Conservation (phyloP, 306 rosid species). For the Ceratonia siliqua region DNA sequence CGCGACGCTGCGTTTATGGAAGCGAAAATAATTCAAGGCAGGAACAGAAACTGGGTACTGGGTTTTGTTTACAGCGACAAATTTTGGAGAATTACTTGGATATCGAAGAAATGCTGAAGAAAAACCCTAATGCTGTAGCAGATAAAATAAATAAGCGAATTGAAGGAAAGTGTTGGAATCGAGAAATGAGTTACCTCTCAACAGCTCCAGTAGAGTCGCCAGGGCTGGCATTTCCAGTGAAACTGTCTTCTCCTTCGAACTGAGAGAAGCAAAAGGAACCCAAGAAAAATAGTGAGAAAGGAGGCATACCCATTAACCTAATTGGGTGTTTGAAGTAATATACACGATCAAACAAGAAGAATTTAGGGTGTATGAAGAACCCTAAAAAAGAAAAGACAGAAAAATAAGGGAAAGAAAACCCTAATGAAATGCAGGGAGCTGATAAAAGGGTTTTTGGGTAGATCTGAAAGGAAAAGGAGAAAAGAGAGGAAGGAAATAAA, state of each 20-base stretch:
- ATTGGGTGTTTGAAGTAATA: conserved; percentile 35
- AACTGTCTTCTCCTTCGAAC: conserved; percentile 51
- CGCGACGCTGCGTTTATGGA: conserved; percentile 44
- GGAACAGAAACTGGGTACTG: background rate
- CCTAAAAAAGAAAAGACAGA: conserved; percentile 36
- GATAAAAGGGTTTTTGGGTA: conserved; percentile 8
- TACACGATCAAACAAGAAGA: background rate
- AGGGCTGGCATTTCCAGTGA: conserved; percentile 47
- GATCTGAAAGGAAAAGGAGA: conserved; percentile 48
- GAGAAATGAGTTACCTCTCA: conserved; percentile 52
- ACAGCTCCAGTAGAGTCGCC: conserved; percentile 60
- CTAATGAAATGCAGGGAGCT: conserved; percentile 32
- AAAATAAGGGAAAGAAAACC: conserved; percentile 38
- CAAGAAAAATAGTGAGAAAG: conserved; percentile 31
- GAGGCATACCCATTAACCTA: conserved; percentile 51
- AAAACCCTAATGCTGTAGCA: conserved; percentile 54
- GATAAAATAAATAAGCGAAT: conserved; percentile 7
- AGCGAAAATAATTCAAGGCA: conserved; percentile 1
- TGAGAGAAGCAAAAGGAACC: conserved; percentile 13
- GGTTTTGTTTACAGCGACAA: conserved; percentile 1
- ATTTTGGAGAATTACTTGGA: conserved; percentile 32
- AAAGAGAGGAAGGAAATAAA: background rate
- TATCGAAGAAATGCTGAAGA: background rate
- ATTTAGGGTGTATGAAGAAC: conserved; percentile 48
- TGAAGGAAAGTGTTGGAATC: background rate